Evolutionary conservation across 2,329 filamentous ascomycete species (phyloP).

Genomic region (Boeremia lycopersici): DNA sequence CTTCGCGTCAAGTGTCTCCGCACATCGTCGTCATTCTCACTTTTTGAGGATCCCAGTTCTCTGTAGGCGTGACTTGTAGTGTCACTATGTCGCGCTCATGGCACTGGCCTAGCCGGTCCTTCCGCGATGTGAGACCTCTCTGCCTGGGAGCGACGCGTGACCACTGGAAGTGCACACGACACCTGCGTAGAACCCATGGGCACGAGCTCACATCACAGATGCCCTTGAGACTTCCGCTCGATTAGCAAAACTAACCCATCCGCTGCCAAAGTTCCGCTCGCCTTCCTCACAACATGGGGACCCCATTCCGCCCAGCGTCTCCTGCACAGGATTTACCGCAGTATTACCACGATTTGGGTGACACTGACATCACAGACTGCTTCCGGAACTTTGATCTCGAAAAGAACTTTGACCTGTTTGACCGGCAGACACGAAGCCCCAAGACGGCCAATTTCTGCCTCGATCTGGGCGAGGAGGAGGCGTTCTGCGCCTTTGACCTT

Average conservation of each 20-base stretch:
- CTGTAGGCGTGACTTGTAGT: not conserved
- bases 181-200: conserved; percentile 20
- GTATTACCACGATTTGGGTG: conserved; percentile 44
- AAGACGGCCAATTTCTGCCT: conserved; percentile 65
- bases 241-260: not conserved
- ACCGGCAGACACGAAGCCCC: conserved; percentile 49
- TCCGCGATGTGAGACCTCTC: conserved; percentile 29
- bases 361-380: conserved; percentile 40
- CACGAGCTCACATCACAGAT: conserved; percentile 43
- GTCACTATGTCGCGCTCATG: not conserved
- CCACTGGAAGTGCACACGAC: conserved; percentile 27
- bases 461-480: conserved; percentile 64
- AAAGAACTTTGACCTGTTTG: conserved; percentile 54
- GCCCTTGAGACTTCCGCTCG: not conserved
- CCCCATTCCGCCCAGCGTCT: conserved; percentile 35
- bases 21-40: not conserved
- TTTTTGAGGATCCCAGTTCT: not conserved
- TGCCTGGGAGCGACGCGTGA: conserved; percentile 38
- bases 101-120: not conserved
- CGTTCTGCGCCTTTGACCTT: conserved; percentile 64
- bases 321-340: conserved; percentile 38
- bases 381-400: conserved; percentile 63
- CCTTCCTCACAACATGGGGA: conserved; percentile 26
- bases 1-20: not conserved
- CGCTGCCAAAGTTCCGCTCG: not conserved